phyloP scores from a whole-genome alignment of 441 rosid species.

The Arabidopsis hybrid region DNA sequence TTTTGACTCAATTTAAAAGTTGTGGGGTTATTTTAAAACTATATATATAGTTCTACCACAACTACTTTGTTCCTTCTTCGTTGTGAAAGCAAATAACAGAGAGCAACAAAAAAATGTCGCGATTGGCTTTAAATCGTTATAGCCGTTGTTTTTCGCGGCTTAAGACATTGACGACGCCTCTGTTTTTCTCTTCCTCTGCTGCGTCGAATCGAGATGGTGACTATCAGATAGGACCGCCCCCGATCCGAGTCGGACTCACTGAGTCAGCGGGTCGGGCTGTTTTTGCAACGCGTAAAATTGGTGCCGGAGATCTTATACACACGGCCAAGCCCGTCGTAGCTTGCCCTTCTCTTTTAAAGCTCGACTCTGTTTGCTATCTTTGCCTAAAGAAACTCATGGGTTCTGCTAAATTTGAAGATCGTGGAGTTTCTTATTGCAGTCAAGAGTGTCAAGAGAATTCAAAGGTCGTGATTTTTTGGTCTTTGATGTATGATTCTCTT shows the following conservation, averaged over 20 bases:
- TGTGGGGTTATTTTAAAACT: slow-evolving; percentile 6
- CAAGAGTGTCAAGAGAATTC: slow-evolving; percentile 56
- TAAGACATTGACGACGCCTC: slow-evolving; percentile 6
- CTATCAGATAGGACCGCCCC: slow-evolving; percentile 58
- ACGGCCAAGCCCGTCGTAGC: slow-evolving; percentile 70
- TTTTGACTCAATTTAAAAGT: background rate
- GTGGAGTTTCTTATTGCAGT: slow-evolving; percentile 58
- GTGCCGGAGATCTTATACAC: slow-evolving; percentile 78
- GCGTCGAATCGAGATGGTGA: slow-evolving; percentile 30
- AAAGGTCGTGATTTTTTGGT: slow-evolving; percentile 50
- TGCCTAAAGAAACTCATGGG: slow-evolving; percentile 61
- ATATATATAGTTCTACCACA: slow-evolving; percentile 3
- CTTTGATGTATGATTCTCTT: background rate
- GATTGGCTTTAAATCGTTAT: slow-evolving; percentile 36
- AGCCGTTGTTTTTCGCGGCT: slow-evolving; percentile 42
- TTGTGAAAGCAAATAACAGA: background rate
- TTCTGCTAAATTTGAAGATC: slow-evolving; percentile 40
- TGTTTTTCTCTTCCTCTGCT: slow-evolving; percentile 40
- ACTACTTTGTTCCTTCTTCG: background rate
- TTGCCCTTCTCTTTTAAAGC: slow-evolving; percentile 57
- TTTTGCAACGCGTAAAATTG: slow-evolving; percentile 71
- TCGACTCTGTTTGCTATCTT: slow-evolving; percentile 63
- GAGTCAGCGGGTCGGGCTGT: slow-evolving; percentile 86
- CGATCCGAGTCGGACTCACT: slow-evolving; percentile 73
- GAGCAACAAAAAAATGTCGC: slow-evolving; percentile 29